Conservation (phyloP, 495 filamentous ascomycete genomes). For the Xylaria longipes region DNA sequence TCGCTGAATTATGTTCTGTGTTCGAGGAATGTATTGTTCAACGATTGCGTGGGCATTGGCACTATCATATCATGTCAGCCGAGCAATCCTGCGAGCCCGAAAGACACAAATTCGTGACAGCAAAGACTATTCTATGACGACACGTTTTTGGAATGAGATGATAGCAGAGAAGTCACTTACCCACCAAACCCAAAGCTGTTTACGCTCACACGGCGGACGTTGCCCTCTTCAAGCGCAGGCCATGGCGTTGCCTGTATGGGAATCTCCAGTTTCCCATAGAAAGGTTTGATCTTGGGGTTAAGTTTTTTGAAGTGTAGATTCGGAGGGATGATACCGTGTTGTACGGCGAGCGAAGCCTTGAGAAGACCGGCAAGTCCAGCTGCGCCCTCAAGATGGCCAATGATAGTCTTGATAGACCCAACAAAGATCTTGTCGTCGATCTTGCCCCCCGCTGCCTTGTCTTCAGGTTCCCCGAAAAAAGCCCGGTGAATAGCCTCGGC, state of each 20-base stretch:
- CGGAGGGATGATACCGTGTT: not conserved
- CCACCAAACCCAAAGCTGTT: constrained; percentile 51
- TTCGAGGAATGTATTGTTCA: too few species aligned
- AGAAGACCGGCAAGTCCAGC: constrained; percentile 65
- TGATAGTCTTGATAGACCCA: constrained; percentile 58
- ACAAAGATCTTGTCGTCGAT: constrained; percentile 41
- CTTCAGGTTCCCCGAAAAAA: constrained; percentile 37
- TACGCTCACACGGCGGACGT: constrained; percentile 3
- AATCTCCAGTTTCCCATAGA: not conserved
- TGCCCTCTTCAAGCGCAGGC: not conserved
- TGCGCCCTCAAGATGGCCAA: constrained; percentile 62
- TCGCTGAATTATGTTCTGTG: too few species aligned
- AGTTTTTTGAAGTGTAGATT: not conserved
- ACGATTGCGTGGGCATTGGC: constrained; percentile 65
- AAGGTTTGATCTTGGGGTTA: not conserved
- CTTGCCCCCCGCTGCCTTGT: not conserved
- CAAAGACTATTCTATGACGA: too few species aligned
- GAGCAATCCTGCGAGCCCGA: too few species aligned
- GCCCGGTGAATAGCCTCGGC: constrained; percentile 48
- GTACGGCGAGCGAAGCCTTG: constrained; percentile 46
- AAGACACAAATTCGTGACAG: too few species aligned
- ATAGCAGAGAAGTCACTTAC: too few species aligned
- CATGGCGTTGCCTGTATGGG: not conserved
- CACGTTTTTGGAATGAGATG: too few species aligned
- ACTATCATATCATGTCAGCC: too few species aligned